Evolutionary conservation across 2,329 filamentous ascomycete species (phyloP).

Genomic region (Fusarium napiforme): DNA sequence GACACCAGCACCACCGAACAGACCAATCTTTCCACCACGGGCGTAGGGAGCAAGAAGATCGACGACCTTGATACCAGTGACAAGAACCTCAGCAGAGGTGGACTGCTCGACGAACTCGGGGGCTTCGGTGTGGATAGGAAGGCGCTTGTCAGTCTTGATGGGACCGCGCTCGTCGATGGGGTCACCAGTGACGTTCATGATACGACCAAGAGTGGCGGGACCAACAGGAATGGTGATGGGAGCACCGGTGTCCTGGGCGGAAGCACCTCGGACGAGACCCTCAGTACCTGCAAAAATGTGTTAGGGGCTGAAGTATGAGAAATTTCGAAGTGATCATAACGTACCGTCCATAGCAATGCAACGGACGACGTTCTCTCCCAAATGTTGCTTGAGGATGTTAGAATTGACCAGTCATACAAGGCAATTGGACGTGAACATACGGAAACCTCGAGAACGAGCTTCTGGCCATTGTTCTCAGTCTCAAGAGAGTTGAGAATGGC

Average conservation of each 20-base stretch:
- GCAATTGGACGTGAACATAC: slow-evolving; percentile 64
- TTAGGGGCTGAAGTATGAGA: slow-evolving; percentile 25
- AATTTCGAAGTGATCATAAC: slow-evolving; percentile 48
- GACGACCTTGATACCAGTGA: slow-evolving; percentile 99
- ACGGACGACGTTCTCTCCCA: slow-evolving; percentile 98
- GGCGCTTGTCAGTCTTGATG: slow-evolving; percentile 89
- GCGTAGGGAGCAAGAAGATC: slow-evolving; percentile 98
- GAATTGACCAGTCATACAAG: slow-evolving; percentile 27
- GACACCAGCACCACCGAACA: slow-evolving; percentile 99
- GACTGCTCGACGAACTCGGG: slow-evolving; percentile 95
- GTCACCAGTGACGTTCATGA: slow-evolving; percentile 99
- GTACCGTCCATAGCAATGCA: slow-evolving; percentile 99
- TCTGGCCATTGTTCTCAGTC: slow-evolving; percentile 90
- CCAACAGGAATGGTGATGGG: slow-evolving; percentile 98
- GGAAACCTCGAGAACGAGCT: slow-evolving; percentile 95
- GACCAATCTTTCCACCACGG: slow-evolving; percentile 99
- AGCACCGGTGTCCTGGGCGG: slow-evolving; percentile 86
- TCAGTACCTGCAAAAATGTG: slow-evolving; percentile 80
- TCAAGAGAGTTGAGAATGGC: slow-evolving; percentile 97
- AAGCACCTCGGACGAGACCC: slow-evolving; percentile 95
- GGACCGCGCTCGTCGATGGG: slow-evolving; percentile 99
- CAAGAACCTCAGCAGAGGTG: slow-evolving; percentile 93
- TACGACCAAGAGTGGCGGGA: slow-evolving; percentile 92
- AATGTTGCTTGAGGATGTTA: slow-evolving; percentile 83
- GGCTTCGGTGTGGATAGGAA: slow-evolving; percentile 94